A percentile compares a stretch with the other conserved stretches of the same genome.
These are phyloP conservation scores for Termitomyces sp. DNA, from an alignment of 768 basidiomycete species.

Conservation along the genomic window DNA sequence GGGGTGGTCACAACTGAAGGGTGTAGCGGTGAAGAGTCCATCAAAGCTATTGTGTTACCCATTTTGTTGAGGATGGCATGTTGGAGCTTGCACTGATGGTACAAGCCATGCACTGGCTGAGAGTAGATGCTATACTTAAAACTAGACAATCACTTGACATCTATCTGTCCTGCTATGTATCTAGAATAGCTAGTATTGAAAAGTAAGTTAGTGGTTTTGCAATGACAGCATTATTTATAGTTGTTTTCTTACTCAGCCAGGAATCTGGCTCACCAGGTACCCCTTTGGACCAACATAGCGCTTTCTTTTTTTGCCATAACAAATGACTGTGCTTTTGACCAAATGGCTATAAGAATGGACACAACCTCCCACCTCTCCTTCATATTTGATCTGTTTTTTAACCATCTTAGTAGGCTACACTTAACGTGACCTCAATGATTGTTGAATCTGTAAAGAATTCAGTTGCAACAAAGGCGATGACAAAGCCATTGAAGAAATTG, in stretches of 20 bases:
- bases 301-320: background rate
- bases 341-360: conserved; percentile 29
- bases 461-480: conserved; percentile 20
- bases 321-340: conserved; percentile 10
- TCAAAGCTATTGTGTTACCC: background rate
- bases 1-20: background rate
- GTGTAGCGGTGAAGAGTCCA: background rate
- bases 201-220: background rate
- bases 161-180: background rate
- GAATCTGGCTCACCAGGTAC: no score
- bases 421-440: conserved; percentile 30
- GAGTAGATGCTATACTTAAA: background rate
- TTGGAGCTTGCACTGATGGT: background rate
- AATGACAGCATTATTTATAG: conserved; percentile 2
- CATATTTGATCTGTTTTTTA: conserved; percentile 32
- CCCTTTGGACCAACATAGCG: no score
- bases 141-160: background rate
- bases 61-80: background rate
- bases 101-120: background rate
- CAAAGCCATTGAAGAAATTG: conserved; percentile 44
- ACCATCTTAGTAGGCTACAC: conserved; percentile 14
- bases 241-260: background rate
- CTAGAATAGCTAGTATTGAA: background rate
- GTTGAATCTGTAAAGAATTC: conserved; percentile 27
- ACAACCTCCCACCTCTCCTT: conserved; percentile 14